These are phyloP conservation scores for Penicillium daleae DNA, from an alignment of 495 filamentous ascomycete species.

Conservation along the genomic window DNA sequence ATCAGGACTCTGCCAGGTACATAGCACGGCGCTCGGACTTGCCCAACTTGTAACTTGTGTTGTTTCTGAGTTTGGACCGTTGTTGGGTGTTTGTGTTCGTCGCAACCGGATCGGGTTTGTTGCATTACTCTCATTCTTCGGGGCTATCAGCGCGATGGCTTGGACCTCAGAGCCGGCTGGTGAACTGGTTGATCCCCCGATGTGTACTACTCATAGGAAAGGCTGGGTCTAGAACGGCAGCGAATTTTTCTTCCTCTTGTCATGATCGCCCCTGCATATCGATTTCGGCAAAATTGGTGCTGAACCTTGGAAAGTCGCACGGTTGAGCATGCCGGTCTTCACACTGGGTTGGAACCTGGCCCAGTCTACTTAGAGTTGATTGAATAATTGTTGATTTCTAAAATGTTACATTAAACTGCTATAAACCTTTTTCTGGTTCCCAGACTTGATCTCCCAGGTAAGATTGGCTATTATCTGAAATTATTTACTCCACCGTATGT, in stretches of 20 bases:
- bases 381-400: neutral
- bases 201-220: neutral
- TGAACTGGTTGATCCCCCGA: neutral
- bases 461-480: neutral
- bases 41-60: slow-evolving; percentile 16
- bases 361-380: neutral
- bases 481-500: neutral
- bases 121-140: slow-evolving; percentile 3
- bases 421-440: neutral
- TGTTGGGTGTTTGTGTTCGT: slow-evolving; percentile 1
- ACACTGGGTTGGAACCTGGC: neutral
- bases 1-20: slow-evolving; percentile 4
- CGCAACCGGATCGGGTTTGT: slow-evolving; percentile 10
- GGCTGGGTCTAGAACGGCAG: neutral
- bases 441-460: neutral
- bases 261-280: neutral
- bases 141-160: neutral
- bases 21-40: slow-evolving; percentile 17
- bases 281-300: neutral
- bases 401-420: neutral
- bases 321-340: neutral
- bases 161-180: neutral
- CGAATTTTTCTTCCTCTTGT: neutral
- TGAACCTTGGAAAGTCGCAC: neutral
- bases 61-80: neutral